phyloP scores from a whole-genome alignment of 306 rosid genomes.

The Vigna reflexopilosa region DNA sequence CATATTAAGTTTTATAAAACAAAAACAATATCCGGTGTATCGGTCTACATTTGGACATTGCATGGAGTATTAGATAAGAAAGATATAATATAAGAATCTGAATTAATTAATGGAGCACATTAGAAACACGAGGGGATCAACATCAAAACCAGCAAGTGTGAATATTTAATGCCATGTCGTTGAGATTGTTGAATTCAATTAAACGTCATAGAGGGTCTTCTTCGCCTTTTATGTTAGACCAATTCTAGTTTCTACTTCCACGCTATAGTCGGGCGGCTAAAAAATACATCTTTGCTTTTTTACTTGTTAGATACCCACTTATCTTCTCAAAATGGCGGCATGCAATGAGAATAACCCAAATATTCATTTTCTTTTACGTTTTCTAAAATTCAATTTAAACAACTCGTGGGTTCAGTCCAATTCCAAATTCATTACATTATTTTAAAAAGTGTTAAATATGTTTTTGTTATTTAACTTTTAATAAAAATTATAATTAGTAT shows the following conservation, averaged over 20 bases:
- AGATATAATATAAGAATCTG: not conserved
- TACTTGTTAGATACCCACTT: not conserved
- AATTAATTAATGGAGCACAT: not conserved
- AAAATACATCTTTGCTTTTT: not conserved
- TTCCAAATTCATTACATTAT: too few species aligned
- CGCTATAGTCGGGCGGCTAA: conserved; percentile 23
- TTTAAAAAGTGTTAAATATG: too few species aligned
- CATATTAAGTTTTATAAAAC: not conserved
- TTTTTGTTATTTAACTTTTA: too few species aligned
- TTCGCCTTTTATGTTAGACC: not conserved
- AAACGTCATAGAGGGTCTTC: conserved; percentile 26
- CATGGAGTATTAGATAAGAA: conserved; percentile 19
- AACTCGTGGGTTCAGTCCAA: too few species aligned
- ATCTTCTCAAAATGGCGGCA: not conserved
- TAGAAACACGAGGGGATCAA: conserved; percentile 22
- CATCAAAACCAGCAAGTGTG: not conserved
- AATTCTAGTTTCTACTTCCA: not conserved
- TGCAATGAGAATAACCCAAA: not conserved
- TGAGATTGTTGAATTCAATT: conserved; percentile 28
- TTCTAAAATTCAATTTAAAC: too few species aligned
- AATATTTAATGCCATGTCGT: not conserved
- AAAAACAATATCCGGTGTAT: not conserved
- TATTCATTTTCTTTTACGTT: too few species aligned
- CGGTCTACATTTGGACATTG: conserved; percentile 44
- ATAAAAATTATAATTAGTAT: too few species aligned